Evolutionary conservation across 129 eudicot genomes (phyloP).

Genomic region (Artemisia annua): DNA sequence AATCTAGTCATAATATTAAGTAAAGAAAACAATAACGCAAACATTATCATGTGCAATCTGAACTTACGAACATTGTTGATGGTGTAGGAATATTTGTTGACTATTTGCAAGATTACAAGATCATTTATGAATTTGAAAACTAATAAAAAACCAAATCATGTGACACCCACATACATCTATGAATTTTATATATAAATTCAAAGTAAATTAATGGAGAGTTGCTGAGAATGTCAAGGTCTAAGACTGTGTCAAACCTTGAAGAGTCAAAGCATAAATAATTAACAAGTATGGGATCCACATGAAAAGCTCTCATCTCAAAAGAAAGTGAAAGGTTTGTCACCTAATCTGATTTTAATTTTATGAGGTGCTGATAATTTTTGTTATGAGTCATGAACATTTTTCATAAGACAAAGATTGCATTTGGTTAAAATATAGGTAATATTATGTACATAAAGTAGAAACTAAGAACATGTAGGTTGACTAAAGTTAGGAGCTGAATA

Average conservation of each 20-base stretch:
- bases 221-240: slow-evolving; percentile 40
- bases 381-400: too few species aligned
- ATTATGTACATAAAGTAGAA: too few species aligned
- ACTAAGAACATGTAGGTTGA: too few species aligned
- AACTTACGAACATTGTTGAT: slow-evolving; percentile 23
- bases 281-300: too few species aligned
- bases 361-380: too few species aligned
- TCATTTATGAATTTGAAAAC: slow-evolving; percentile 18
- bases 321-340: too few species aligned
- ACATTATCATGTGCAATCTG: slow-evolving; percentile 6
- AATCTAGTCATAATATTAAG: background rate
- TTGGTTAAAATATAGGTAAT: too few species aligned
- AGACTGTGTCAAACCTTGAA: slow-evolving; percentile 38
- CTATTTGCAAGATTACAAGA: slow-evolving; percentile 33
- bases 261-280: too few species aligned
- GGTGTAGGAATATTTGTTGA: slow-evolving; percentile 37
- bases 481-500: too few species aligned
- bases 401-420: too few species aligned
- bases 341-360: too few species aligned
- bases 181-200: slow-evolving; percentile 6
- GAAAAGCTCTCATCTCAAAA: too few species aligned
- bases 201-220: slow-evolving; percentile 28
- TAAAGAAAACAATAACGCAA: background rate
- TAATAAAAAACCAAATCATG: slow-evolving; percentile 32
- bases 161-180: slow-evolving; percentile 35